A percentile compares a stretch with the other conserved stretches of the same genome.
Evolutionary conservation across 257 asterid genomes (phyloP).

Genomic region (Fraxinus cuspidata): DNA sequence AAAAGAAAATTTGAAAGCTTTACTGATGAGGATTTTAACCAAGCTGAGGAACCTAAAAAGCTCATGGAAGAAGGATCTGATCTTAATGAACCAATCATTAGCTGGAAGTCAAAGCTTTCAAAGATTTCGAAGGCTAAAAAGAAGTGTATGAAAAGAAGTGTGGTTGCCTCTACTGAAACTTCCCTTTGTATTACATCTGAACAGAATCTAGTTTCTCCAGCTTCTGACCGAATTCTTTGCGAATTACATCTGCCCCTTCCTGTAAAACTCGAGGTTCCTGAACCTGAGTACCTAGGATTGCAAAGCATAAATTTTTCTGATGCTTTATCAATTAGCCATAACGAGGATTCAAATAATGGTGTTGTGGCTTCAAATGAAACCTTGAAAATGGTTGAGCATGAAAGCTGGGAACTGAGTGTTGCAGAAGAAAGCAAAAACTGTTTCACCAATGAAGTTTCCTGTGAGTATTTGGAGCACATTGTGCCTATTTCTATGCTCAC

Average conservation of each 20-base stretch:
- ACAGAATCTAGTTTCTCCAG: conserved; percentile 1
- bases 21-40: conserved; percentile 7
- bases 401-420: not conserved
- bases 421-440: conserved; percentile 31
- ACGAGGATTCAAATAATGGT: not conserved
- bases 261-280: conserved; percentile 33
- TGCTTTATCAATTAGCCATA: not conserved
- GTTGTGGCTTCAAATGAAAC: conserved; percentile 6
- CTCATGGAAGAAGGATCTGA: conserved; percentile 36
- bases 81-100: conserved; percentile 31
- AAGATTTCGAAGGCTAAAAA: conserved; percentile 28
- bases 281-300: conserved; percentile 12
- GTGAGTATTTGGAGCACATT: conserved; percentile 23
- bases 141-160: conserved; percentile 20
- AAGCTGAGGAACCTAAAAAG: conserved; percentile 16
- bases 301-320: not conserved
- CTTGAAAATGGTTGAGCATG: not conserved
- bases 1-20: conserved; percentile 34
- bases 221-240: conserved; percentile 5
- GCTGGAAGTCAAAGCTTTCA: conserved; percentile 28
- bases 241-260: not conserved
- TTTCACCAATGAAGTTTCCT: conserved; percentile 28
- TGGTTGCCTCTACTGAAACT: conserved; percentile 8
- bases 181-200: conserved; percentile 13
- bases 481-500: conserved; percentile 14